A percentile compares a stretch with the other conserved stretches of the same genome.
phyloP scores from a whole-genome alignment of 345 rosid species.

The Linum usitatissimum region DNA sequence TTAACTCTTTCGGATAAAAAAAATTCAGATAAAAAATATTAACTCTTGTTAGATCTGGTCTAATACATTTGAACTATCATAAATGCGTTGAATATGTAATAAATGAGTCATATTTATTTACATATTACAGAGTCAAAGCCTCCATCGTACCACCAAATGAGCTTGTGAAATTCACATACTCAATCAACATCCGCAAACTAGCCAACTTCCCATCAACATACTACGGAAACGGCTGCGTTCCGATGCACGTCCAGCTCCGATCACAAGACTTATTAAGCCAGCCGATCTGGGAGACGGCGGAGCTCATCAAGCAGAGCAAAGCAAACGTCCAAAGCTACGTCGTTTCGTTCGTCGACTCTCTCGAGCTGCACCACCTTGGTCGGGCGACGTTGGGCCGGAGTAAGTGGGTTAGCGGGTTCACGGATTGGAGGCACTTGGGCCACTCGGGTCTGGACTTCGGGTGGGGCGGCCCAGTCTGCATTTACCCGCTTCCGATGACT shows the following conservation, averaged over 20 bases:
- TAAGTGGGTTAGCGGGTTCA: conserved; percentile 57
- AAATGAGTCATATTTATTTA: too few species aligned
- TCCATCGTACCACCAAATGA: conserved; percentile 32
- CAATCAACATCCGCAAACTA: conserved; percentile 46
- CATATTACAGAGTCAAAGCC: conserved; percentile 52
- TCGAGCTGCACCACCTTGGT: conserved; percentile 37
- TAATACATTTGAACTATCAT: not conserved
- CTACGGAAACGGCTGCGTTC: conserved; percentile 82
- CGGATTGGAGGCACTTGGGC: conserved; percentile 87
- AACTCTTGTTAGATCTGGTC: not conserved
- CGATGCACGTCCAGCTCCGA: conserved; percentile 46
- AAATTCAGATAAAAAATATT: too few species aligned
- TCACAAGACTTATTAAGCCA: conserved; percentile 45
- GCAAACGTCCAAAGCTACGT: conserved; percentile 44
- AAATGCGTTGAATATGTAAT: too few species aligned
- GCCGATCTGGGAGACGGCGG: conserved; percentile 70
- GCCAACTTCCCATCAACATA: conserved; percentile 57
- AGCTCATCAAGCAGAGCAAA: conserved; percentile 69
- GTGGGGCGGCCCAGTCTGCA: conserved; percentile 72
- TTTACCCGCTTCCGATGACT: conserved; percentile 51
- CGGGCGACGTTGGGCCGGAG: conserved; percentile 30
- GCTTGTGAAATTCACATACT: conserved; percentile 53
- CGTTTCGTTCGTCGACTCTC: conserved; percentile 67
- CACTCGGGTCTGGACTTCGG: conserved; percentile 78
- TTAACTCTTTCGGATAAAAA: too few species aligned